These are phyloP conservation scores for Tricholomella constricta DNA, from an alignment of 768 basidiomycete species.

Conservation along the genomic window DNA sequence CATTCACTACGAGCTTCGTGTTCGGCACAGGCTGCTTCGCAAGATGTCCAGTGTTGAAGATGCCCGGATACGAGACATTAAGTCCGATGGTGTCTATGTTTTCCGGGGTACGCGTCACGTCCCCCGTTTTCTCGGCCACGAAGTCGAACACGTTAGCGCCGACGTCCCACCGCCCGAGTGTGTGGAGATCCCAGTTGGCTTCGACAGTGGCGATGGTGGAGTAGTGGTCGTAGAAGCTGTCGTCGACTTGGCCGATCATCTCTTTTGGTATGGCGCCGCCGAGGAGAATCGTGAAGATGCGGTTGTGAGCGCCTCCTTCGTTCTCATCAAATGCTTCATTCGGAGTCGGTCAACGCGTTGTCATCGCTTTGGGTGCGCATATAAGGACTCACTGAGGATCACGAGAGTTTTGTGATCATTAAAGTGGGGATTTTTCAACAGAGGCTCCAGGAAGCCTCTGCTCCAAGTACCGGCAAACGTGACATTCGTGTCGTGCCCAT, in stretches of 20 bases:
- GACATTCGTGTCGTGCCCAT: conserved; percentile 61
- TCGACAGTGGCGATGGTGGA: conserved; percentile 56
- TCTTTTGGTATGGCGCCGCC: conserved; percentile 44
- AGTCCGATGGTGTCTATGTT: conserved; percentile 15
- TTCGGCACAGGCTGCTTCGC: conserved; percentile 25
- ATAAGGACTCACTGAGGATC: conserved; percentile 37
- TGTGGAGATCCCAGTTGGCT: conserved; percentile 63
- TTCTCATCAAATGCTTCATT: conserved; percentile 58
- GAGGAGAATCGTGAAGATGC: conserved; percentile 43
- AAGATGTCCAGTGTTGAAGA: conserved; percentile 20
- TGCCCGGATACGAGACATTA: conserved; percentile 29
- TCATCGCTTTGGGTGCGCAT: not conserved
- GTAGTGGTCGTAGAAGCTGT: conserved; percentile 63
- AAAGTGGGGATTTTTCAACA: conserved; percentile 52
- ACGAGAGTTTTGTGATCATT: conserved; percentile 58
- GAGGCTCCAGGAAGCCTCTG: conserved; percentile 49
- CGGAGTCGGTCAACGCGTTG: not conserved
- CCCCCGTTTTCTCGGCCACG: conserved; percentile 48
- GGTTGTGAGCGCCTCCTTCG: conserved; percentile 41
- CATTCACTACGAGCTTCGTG: conserved; percentile 25
- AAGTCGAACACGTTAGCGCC: conserved; percentile 53
- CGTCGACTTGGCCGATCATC: conserved; percentile 47
- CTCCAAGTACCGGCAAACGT: conserved; percentile 50
- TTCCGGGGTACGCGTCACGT: conserved; percentile 29
- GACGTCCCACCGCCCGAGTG: conserved; percentile 49